Base-by-base conservation (phyloP, 805 yeast species). In the Yamadazyma laniorum region DNA sequence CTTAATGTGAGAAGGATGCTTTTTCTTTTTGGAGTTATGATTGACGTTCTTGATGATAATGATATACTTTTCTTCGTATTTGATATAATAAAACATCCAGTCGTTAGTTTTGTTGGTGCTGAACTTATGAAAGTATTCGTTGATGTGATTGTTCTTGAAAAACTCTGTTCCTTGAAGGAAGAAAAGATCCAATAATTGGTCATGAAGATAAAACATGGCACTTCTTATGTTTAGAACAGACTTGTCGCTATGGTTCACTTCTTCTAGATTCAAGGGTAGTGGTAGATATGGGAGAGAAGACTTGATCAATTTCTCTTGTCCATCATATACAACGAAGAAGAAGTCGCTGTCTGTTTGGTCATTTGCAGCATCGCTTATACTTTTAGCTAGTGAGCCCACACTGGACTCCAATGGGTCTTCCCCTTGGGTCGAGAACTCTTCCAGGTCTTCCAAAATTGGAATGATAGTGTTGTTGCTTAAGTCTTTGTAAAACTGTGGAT, bases 11-110 rank as follows among this genome's bases (percentile, higher is more conserved):
- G 25, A 3, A n/a, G 16, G 22, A 8, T 19, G 34, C 13, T 16
- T n/a, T 28, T 35, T 46, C 23, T 40, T 49, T 40, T 40, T 47
- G 44, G 29, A 42, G 43, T 31, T 46, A 23, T 52, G 53, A 32
- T 58, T 63, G 36, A 50, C 55, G 41, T 65, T 64, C 41, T 62
- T 62, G 5, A 68, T 61, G 15, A 67, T 52, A 13, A 65, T 54
- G 29, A 67, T 60, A 38, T 50, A 55, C 38, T 58, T 61, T 3
- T 48, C 48, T 18, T 55, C 51, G 37, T 57, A 50, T 28, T 54
- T 55, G 30, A 66, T 49, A 40, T 59, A 61, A 47, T 68, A 68
- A 42, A 68, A 60, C 61, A 67, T 60, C 73, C 73, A 67, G 50
- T 65, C 70, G 39, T 58, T 66, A 21, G 42, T 43, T 36, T 56